Percentiles rank a stretch among this genome's conserved stretches.
These are phyloP conservation scores for Cornus florida DNA, from an alignment of 148 eudicot genomes.

Conservation along the genomic window DNA sequence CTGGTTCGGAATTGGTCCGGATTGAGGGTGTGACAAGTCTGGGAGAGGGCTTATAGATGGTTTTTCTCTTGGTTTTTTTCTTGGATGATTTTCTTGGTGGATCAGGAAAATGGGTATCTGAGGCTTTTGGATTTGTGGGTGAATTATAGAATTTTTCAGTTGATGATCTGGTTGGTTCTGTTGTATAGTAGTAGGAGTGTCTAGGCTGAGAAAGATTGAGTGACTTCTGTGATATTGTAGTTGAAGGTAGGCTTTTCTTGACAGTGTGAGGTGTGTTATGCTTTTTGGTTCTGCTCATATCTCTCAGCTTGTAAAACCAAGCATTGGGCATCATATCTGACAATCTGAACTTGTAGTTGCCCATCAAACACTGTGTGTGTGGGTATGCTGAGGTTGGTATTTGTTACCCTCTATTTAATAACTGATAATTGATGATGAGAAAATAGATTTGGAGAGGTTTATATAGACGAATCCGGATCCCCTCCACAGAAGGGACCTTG, in stretches of 20 bases:
- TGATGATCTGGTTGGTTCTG: conserved; percentile 9
- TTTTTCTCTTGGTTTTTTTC: conserved; percentile 26
- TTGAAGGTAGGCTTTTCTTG: conserved; percentile 16
- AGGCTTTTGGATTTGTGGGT: conserved; percentile 22
- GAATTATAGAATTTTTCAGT: conserved; percentile 19
- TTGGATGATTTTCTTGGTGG: conserved; percentile 31
- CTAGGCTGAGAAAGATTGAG: conserved; percentile 18
- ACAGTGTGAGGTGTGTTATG: conserved; percentile 7
- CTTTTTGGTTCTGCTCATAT: conserved; percentile 28
- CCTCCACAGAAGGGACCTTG: too few species aligned
- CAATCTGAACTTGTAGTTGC: conserved; percentile 42
- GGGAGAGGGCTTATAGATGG: conserved; percentile 49
- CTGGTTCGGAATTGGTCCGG: not conserved
- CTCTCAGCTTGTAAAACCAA: conserved; percentile 55
- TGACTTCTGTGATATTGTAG: conserved; percentile 5
- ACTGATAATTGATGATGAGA: not conserved
- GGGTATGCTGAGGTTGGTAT: not conserved
- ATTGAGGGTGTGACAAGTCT: conserved; percentile 18
- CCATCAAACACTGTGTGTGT: conserved; percentile 18
- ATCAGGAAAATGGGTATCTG: conserved; percentile 31
- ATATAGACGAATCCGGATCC: not conserved
- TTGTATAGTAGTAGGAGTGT: conserved; percentile 21
- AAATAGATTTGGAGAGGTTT: not conserved
- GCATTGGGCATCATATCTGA: conserved; percentile 59
- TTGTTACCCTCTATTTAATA: not conserved